Conservation (phyloP, 768 basidiomycete genomes). For the Boletus vinaceobasis region DNA sequence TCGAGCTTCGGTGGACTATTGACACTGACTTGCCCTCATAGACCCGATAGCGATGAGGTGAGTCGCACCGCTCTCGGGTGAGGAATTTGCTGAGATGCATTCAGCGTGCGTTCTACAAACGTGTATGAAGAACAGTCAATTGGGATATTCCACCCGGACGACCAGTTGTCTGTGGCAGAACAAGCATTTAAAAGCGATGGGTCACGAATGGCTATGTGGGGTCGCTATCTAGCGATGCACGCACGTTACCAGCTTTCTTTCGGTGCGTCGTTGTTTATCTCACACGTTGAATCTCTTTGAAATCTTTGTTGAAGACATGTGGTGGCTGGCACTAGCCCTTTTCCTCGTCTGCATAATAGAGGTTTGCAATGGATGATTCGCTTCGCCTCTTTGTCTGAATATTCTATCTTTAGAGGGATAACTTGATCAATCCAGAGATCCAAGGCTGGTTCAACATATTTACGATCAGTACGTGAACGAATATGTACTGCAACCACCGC, state of each 20-base stretch:
- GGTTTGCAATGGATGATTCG: constrained; percentile 39
- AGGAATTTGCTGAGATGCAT: background rate
- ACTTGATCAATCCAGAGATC: constrained; percentile 51
- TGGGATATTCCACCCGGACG: constrained; percentile 62
- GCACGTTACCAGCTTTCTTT: constrained; percentile 88
- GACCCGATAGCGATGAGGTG: constrained; percentile 83
- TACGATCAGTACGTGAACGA: constrained; percentile 52
- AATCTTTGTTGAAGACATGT: constrained; percentile 69
- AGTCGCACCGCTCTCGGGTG: background rate
- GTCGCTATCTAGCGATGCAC: constrained; percentile 76
- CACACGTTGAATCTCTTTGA: background rate
- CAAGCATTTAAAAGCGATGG: constrained; percentile 41
- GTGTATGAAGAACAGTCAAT: constrained; percentile 93
- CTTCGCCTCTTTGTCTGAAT: background rate
- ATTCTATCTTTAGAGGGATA: constrained; percentile 45
- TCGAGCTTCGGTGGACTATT: background rate
- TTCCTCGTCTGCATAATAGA: constrained; percentile 94
- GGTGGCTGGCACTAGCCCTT: constrained; percentile 86
- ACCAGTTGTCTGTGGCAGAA: constrained; percentile 48
- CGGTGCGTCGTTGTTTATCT: constrained; percentile 44
- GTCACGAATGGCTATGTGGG: constrained; percentile 62
- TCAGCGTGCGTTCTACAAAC: constrained; percentile 85
- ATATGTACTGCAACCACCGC: background rate
- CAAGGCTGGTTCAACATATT: constrained; percentile 83
- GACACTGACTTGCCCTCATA: constrained; percentile 23